These are phyloP conservation scores for Houttuynia cordata DNA, from an alignment of 164 flowering plant genomes.

Conservation along the genomic window DNA sequence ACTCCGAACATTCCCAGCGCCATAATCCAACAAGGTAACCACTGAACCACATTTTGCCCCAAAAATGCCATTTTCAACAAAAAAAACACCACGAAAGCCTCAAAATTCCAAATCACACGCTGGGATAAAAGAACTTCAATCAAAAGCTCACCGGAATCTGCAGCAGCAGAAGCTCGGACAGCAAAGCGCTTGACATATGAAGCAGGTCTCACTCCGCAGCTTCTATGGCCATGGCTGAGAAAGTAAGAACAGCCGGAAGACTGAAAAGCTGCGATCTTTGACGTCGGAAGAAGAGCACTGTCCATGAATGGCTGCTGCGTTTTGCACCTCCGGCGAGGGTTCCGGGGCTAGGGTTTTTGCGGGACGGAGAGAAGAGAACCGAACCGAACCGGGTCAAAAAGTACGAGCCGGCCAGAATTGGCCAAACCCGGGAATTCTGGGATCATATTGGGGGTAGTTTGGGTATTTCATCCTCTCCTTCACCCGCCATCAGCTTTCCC, in stretches of 20 bases:
- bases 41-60: conserved; percentile 13
- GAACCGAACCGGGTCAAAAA: too few relatives aligned
- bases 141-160: conserved; percentile 30
- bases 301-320: conserved; percentile 18
- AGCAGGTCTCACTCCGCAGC: conserved; percentile 12
- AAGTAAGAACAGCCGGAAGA: conserved; percentile 9
- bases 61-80: not conserved
- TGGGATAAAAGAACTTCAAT: too few relatives aligned
- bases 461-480: not conserved
- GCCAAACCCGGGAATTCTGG: too few relatives aligned
- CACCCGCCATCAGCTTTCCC: conserved; percentile 1
- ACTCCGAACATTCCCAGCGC: conserved; percentile 89
- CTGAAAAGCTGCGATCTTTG: conserved; percentile 3
- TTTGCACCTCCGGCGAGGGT: too few relatives aligned
- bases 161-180: conserved; percentile 35
- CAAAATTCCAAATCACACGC: too few relatives aligned
- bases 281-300: conserved; percentile 19
- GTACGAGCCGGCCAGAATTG: too few relatives aligned
- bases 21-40: conserved; percentile 82
- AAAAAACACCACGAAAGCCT: not conserved
- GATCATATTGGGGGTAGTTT: not conserved
- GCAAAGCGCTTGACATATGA: conserved; percentile 24
- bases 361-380: not conserved
- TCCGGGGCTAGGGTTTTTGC: not conserved
- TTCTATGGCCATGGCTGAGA: conserved; percentile 3